Base-by-base conservation (phyloP, 345 rosid genomes). In the Cardamine resedifolia region DNA sequence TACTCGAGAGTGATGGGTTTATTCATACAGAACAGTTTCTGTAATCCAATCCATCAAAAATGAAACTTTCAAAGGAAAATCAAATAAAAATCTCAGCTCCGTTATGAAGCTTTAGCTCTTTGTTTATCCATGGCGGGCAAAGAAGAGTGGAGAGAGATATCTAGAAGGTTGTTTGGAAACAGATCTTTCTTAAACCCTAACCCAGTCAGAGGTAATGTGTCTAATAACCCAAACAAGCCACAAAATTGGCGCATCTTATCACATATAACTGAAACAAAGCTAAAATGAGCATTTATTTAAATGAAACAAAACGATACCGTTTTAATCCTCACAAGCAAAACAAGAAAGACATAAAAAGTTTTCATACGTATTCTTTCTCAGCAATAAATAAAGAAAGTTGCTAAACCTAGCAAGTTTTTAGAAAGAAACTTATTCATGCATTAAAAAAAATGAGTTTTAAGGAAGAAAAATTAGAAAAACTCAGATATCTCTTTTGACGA, bases 121-220 rank as follows among this genome's bases (percentile, higher is more conserved):
- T 74, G 61, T 58, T 38, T 38, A 58, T 74, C 78, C 45, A 74
- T 74, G 78, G 72, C 78, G 78, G 72, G 57, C 51, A 36, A 38
- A 23, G 50, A 48, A 47, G 18, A 26, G 19, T 18, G 71, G 6
- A 39, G 68, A 39, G 68, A 72, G 62, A 53, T 63, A 28, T 15
- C 19, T 28, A 20, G 3, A 28, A 58, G 24, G 7, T 45, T 73
- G 72, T 74, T 74, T 74, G 72, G 72, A 58, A 36, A 66, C 27
- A 27, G 10, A 27, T 66, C 1, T 39, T 36, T 58, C 2, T 0
- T 12, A 4, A 65, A 64, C 43, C 67, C 20, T 14, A 51, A 52
- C 12, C 39, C 30, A 12, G 26, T 41, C 16, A 52, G 43, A 38
- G 15, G 1, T 38, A 11, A 38, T 38, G n/a, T 12, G n/a, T 12